phyloP scores from a whole-genome alignment of 805 yeast species.

The Wickerhamomyces tratensis region DNA sequence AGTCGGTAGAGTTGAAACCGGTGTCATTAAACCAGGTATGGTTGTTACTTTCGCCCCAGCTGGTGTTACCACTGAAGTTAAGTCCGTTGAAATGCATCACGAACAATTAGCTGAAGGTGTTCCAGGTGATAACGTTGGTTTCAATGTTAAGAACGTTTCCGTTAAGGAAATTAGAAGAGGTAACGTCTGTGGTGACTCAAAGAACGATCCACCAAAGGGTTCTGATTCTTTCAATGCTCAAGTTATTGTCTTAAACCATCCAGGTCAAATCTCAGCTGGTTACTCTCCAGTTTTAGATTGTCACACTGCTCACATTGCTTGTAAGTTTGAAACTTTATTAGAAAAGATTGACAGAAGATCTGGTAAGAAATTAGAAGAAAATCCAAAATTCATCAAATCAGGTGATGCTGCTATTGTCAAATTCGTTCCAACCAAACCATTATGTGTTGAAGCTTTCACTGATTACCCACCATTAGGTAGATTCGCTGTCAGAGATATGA shows the following conservation, averaged over 20 bases:
- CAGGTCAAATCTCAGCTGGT: slow-evolving; percentile 90
- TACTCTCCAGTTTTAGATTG: slow-evolving; percentile 90
- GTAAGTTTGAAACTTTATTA: slow-evolving; percentile 72
- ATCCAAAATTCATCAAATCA: slow-evolving; percentile 89
- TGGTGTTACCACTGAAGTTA: too few relatives aligned
- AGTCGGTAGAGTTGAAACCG: slow-evolving; percentile 93
- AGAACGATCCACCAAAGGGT: slow-evolving; percentile 86
- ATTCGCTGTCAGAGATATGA: slow-evolving; percentile 99
- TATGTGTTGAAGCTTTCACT: slow-evolving; percentile 92
- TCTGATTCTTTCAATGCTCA: slow-evolving; percentile 80
- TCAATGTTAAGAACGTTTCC: slow-evolving; percentile 91
- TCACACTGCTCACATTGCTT: slow-evolving; percentile 91
- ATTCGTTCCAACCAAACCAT: slow-evolving; percentile 84
- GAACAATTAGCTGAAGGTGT: slow-evolving; percentile 76
- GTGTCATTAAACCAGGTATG: slow-evolving; percentile 90
- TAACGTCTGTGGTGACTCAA: slow-evolving; percentile 90
- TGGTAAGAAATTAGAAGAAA: slow-evolving; percentile 85
- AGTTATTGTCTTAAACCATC: slow-evolving; percentile 87
- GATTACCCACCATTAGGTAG: slow-evolving; percentile 98
- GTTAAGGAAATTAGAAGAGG: slow-evolving; percentile 91
- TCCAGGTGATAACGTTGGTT: slow-evolving; percentile 92
- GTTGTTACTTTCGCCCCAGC: slow-evolving; percentile 49
- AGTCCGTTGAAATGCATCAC: slow-evolving; percentile 85
- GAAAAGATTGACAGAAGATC: slow-evolving; percentile 93
- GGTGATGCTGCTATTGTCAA: slow-evolving; percentile 96